These are phyloP conservation scores for Prunus mira DNA, from an alignment of 306 rosid genomes.

Conservation along the genomic window DNA sequence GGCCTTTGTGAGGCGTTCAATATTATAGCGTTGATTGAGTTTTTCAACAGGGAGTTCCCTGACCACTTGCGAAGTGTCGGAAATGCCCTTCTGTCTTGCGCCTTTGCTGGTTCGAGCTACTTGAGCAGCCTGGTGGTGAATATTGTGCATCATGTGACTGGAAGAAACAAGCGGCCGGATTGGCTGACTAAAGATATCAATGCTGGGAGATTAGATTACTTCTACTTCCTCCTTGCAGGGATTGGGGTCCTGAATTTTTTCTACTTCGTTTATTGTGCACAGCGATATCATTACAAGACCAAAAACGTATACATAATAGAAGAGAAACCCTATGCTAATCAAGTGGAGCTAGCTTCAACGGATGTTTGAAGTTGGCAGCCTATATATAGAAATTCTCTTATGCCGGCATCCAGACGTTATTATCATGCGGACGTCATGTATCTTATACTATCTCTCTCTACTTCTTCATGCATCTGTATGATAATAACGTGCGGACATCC, in stretches of 20 bases:
- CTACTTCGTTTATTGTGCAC: slow-evolving; percentile 49
- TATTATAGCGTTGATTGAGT: slow-evolving; percentile 57
- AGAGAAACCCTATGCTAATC: slow-evolving; percentile 13
- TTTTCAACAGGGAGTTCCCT: slow-evolving; percentile 60
- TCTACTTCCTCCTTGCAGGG: slow-evolving; percentile 53
- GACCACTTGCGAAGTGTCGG: slow-evolving; percentile 69
- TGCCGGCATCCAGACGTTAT: no score
- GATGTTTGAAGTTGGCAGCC: slow-evolving; percentile 11
- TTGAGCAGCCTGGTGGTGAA: slow-evolving; percentile 40
- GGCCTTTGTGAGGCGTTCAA: slow-evolving; percentile 66
- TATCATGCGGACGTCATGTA: no score
- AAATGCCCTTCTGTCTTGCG: slow-evolving; percentile 52
- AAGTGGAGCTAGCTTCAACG: slow-evolving; percentile 35
- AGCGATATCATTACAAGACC: slow-evolving; percentile 51
- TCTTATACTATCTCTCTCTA: accelerated
- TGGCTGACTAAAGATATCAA: slow-evolving; percentile 72
- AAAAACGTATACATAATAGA: background rate
- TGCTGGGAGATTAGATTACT: slow-evolving; percentile 63
- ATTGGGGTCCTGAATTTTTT: slow-evolving; percentile 45
- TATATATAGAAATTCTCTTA: background rate
- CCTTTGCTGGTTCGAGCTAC: slow-evolving; percentile 56
- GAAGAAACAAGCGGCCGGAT: slow-evolving; percentile 30
- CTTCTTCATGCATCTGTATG: no score
- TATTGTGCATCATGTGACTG: slow-evolving; percentile 38
- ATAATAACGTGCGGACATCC: no score